These are phyloP conservation scores for Ophiostoma piceae DNA, from an alignment of 2,329 filamentous ascomycete species.

Conservation along the genomic window DNA sequence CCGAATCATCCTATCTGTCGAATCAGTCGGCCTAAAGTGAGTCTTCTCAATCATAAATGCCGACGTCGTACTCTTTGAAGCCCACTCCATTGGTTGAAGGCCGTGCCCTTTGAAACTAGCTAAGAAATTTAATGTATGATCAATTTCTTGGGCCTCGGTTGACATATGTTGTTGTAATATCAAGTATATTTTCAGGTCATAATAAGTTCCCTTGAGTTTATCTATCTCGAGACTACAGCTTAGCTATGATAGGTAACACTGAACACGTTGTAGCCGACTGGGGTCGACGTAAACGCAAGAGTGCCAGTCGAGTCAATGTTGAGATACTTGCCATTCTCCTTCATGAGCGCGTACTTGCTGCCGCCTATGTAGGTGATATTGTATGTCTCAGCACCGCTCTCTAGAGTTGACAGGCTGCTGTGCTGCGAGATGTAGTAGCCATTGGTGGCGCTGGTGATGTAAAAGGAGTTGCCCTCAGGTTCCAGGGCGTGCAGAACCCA, in stretches of 20 bases:
- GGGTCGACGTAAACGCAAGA: conserved; percentile 25
- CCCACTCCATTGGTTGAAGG: too few species aligned
- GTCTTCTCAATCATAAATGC: too few species aligned
- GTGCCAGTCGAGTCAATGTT: conserved; percentile 27
- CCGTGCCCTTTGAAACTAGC: too few species aligned
- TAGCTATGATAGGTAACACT: conserved; percentile 30
- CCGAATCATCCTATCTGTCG: too few species aligned
- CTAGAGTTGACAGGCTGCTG: conserved; percentile 24
- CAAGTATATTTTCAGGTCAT: background rate
- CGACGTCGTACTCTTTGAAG: too few species aligned
- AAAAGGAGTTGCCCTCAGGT: conserved; percentile 31
- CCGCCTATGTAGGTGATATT: conserved; percentile 29
- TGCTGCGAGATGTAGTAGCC: conserved; percentile 28
- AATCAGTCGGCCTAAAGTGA: too few species aligned
- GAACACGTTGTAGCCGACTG: conserved; percentile 28
- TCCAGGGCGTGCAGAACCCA: conserved; percentile 45
- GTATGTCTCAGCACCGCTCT: conserved; percentile 29
- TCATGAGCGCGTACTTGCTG: conserved; percentile 30
- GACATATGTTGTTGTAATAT: too few species aligned
- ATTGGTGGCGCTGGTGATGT: conserved; percentile 30
- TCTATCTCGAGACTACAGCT: background rate
- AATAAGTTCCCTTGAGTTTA: background rate
- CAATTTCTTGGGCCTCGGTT: too few species aligned
- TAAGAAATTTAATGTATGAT: too few species aligned
- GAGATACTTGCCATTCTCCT: conserved; percentile 30